Conservation (phyloP, 2,329 filamentous ascomycete species). For the Emericellopsis atlantica region DNA sequence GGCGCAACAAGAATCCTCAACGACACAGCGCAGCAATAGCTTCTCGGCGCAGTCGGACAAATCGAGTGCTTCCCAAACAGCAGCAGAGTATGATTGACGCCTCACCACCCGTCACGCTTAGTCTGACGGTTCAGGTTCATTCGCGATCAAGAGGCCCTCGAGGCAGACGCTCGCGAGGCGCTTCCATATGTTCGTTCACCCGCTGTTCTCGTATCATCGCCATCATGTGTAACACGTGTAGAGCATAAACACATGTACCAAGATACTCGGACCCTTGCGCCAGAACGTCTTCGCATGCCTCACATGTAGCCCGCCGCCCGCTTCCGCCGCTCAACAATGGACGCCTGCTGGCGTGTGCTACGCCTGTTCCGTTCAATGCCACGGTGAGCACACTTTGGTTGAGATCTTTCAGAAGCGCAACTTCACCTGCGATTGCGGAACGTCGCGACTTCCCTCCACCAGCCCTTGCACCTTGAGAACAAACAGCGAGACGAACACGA, state of each 20-base stretch:
- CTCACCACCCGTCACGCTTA: neutral
- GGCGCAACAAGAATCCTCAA: conserved; percentile 8
- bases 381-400: conserved; percentile 87
- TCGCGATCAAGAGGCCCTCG: conserved; percentile 75
- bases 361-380: conserved; percentile 90
- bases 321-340: conserved; percentile 37
- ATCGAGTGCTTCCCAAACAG: conserved; percentile 58
- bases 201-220: neutral
- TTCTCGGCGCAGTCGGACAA: conserved; percentile 41
- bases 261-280: conserved; percentile 74
- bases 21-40: conserved; percentile 37
- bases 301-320: conserved; percentile 78
- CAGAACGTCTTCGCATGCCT: conserved; percentile 87
- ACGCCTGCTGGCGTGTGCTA: conserved; percentile 78
- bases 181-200: conserved; percentile 65
- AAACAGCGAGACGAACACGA: conserved; percentile 59
- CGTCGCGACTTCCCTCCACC: conserved; percentile 58
- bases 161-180: conserved; percentile 89
- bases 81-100: conserved; percentile 42
- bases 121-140: conserved; percentile 54
- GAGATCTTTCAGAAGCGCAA: conserved; percentile 94
- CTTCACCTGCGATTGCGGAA: conserved; percentile 94
- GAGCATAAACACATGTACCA: conserved; percentile 91
- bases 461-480: conserved; percentile 66
- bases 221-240: conserved; percentile 18